Base-by-base conservation (phyloP, 2,329 filamentous ascomycete species). In the Cadophora gregata region DNA sequence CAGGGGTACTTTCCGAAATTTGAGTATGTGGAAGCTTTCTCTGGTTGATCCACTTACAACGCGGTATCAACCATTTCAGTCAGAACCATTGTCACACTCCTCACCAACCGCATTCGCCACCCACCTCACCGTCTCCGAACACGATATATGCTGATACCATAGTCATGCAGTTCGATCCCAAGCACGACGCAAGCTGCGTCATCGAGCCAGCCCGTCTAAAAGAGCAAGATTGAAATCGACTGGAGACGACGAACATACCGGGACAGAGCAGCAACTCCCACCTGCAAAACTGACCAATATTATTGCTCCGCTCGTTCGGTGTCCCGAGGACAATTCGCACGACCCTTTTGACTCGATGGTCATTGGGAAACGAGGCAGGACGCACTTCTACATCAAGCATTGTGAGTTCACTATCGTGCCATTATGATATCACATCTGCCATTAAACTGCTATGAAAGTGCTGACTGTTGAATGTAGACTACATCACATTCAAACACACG, bases 101-200 rank as follows among this genome's bases (percentile, higher is more conserved):
- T n/a, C n/a, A n/a, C n/a, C n/a, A n/a, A 25, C 21, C 21, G n/a
- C 25, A 19, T n/a, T 27, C 9, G 58, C 33, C 58, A 29, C 33
- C 24, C 5, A 42, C 8, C 24, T 29, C 36, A 19, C 19, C 10
- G 19, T 12, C 36, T 36, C 12, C 12, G 24, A 12, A 4, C 24
- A 3, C 48, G 12, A 55, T 29, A 60, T n/a, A 5, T 42, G 25
- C 36, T 60, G 58, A 60, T 60, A 12, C 16, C 19, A 1, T 16
- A 31, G n/a, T 48, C 38, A 60, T 31, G 45, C 38, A 60, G 58
- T 63, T 47, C 62, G 62, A 48, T 63, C 62, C 48, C 62, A 63
- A 58, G 62, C 62, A 29, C 24, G 67, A 29, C 67, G 67, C 7
- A 69, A 69, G 48, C 16, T 60, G 25, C 50, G 36, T 36, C 62